Base-by-base conservation (phyloP, 495 filamentous ascomycete genomes). In the Parmelia sp. region DNA sequence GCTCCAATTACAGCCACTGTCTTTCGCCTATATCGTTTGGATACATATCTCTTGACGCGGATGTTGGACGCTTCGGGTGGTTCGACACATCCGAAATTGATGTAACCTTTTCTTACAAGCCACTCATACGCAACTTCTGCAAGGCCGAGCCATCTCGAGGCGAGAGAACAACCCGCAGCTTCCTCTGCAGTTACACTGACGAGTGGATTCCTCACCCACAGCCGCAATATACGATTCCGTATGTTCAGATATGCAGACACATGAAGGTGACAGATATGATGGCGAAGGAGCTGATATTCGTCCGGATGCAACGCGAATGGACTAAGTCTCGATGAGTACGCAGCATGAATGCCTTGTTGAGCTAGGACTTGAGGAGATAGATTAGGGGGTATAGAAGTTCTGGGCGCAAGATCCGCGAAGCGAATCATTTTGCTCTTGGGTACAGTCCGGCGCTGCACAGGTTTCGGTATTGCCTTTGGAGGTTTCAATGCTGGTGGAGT, bases 221-320 rank as follows among this genome's bases (percentile, higher is more conserved):
- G 77, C 61, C 95, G 83, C 35, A 99, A 76, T 66, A 97, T 96
- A 6, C 92, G 91, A 74, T 99, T 99, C 64, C 94, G 82, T 64
- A 99, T 96, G 74, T 96, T 97, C 37, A 99, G 76, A 73, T 97
- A 99, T n/a, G 89, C 88, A 14, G 94, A 96, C 61, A 97, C 91
- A 71, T 99, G 93, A 39, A 87, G 79, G 68, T 90, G 87, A 71
- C 87, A 95, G 63, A 99, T 84, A 73, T 94, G 85, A 44, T 89
- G 79, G 63, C 88, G 83, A 27, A 99, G 76, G 58, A 91, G 82
- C 65, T 82, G 73, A 72, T 96, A 92, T 72, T 99, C 94, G 62
- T 88, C 85, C n/a, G 79, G 80, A 75, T 97, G 92, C 21, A 99
- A 77, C 21, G 88, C 84, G 75, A 92, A 96, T 8, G 95, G 94